Evolutionary conservation across 805 yeast genomes (phyloP), one percentile per base, ranked within the genome.

Genomic region (Sugiyamaella mastotermitis): DNA sequence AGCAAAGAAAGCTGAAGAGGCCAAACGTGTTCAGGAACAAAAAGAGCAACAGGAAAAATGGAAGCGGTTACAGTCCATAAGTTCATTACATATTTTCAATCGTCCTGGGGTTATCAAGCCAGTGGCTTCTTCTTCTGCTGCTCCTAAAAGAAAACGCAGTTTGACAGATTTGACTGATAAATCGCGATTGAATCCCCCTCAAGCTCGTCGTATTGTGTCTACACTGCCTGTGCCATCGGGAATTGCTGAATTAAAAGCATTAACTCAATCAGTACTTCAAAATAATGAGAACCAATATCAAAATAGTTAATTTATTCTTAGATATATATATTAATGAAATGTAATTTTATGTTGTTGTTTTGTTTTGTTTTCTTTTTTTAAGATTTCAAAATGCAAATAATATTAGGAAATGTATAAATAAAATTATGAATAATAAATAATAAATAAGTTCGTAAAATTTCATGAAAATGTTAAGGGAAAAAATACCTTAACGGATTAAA

Each of bases 241-340:
- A 15, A 35, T 40, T 13, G 31, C 20, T 10, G 41, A 41, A 31
- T 33, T 41, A 2, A 18, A 27, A 14, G 34, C 28, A 7, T 36
- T 41, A 15, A 32, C 21, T 10, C n/a, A 17, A 4, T 32, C 37
- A 10, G 41, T 37, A 7, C n/a, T n/a, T n/a, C n/a, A 33, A 33
- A 13, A 26, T 26, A 13, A 25, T 13, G 13, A 35, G n/a, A 26
- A n/a, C n/a, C n/a, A n/a, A n/a, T n/a, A n/a, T n/a, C n/a, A n/a
- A n/a, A n/a, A n/a, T n/a, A n/a, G n/a, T n/a, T n/a, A n/a, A n/a
- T n/a, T n/a, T n/a, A n/a, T n/a, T n/a, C n/a, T n/a, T n/a, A n/a
- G n/a, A n/a, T n/a, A n/a, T n/a, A n/a, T n/a, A n/a, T n/a, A n/a
- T n/a, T n/a, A n/a, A n/a, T n/a, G n/a, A n/a, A n/a, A n/a, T n/a